Conservation (phyloP, 2,329 filamentous ascomycete species). For the Apiospora saccharicola region DNA sequence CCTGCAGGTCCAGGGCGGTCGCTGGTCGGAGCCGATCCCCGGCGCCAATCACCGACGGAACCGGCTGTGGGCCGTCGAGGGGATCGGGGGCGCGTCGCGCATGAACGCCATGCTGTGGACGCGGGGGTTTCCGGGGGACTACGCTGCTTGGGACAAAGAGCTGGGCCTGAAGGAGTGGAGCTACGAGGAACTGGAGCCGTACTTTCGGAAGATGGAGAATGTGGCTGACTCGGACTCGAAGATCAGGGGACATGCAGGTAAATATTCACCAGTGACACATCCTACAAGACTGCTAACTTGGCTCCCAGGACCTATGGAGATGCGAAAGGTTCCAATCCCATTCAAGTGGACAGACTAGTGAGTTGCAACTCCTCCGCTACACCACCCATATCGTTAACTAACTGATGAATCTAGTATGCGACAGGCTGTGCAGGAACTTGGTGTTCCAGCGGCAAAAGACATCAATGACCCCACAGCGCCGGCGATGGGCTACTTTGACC, state of each 20-base stretch:
- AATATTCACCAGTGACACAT: too few relatives aligned
- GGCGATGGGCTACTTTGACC: conserved; percentile 39
- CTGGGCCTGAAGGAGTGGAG: conserved; percentile 44
- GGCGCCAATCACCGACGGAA: conserved; percentile 31
- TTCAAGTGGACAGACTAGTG: not conserved
- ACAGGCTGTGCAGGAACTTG: conserved; percentile 37
- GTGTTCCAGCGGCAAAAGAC: conserved; percentile 37
- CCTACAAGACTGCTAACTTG: not conserved
- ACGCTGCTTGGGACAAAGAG: conserved; percentile 40
- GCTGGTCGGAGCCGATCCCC: conserved; percentile 39
- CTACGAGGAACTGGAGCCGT: conserved; percentile 44
- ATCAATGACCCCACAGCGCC: conserved; percentile 39
- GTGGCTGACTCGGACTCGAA: conserved; percentile 30
- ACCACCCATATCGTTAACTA: too few relatives aligned
- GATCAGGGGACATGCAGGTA: conserved; percentile 6
- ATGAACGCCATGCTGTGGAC: conserved; percentile 45
- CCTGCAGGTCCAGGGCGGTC: conserved; percentile 36
- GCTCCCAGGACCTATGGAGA: not conserved
- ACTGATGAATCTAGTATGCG: conserved; percentile 26
- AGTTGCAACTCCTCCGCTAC: not conserved
- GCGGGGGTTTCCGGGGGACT: conserved; percentile 40
- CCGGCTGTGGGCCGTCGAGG: conserved; percentile 38
- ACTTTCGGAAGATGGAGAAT: conserved; percentile 42
- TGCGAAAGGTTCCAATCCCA: not conserved
- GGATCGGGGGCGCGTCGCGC: conserved; percentile 42